Base-by-base conservation (phyloP, 2,329 filamentous ascomycete genomes). In the Fusarium cyanostomum region DNA sequence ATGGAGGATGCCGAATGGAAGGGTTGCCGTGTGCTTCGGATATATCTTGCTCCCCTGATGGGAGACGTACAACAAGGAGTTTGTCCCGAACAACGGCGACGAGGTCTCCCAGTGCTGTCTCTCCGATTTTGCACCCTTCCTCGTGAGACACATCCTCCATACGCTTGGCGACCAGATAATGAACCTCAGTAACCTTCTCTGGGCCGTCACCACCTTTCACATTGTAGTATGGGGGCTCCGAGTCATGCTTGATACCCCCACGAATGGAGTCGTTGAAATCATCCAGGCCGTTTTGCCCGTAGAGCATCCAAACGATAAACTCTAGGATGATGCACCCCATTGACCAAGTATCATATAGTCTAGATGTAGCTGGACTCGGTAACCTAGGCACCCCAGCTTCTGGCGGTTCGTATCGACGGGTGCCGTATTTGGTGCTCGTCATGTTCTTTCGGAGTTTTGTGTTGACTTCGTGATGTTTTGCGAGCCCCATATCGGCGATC, bases 311-410 rank as follows among this genome's bases (percentile, higher is more conserved):
- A 8, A 56, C 13, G 15, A 56, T 4, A n/a, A 52, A 52, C 30
- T 56, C 48, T 6, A 56, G 33, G 5, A 52, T 24, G 7, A 56
- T 56, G 26, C 53, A 56, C 4, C 53, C 53, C 46, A 52, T 52
- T 2, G 46, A 52, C 53, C 53, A 56, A 0, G 15, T 26, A 8
- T 56, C 53, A 10, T 52, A 56, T 4, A 38, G 26, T 1, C 53
- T 15, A 4, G 53, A 56, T 12, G 28, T 55, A 0, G 52, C 52
- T 11, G 28, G 21, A 11, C n/a, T 46, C 11, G 24, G 26, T 31
- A n/a, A n/a, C n/a, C 13, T 52, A 5, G 41, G 16, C 1, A 8
- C 33, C 5, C 24, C 38, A 1, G 27, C 27, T 31, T 46, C 49
- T 10, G 49, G 49, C 2, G 48, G 38, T 11, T 45, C 53, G 8